Evolutionary conservation across 192 early-diverging fungal species (phyloP).

Genomic region (Coemansia sp.): DNA sequence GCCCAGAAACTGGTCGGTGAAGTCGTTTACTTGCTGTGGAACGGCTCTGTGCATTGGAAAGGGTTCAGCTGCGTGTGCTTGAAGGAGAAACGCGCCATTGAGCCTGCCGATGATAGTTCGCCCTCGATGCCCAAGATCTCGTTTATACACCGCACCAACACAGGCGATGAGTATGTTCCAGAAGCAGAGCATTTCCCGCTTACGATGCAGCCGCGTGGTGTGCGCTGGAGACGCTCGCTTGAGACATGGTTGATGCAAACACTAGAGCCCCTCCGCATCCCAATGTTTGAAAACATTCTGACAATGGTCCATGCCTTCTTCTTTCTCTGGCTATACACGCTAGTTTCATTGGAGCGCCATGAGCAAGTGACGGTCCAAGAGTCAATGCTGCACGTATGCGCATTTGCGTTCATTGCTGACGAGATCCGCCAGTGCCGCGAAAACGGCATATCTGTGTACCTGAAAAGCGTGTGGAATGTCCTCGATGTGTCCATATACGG

Average conservation of each 20-base stretch:
- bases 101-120: not conserved
- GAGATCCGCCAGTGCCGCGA: conserved; percentile 43
- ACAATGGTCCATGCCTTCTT: conserved; percentile 44
- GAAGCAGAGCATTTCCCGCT: not conserved
- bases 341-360: conserved; percentile 26
- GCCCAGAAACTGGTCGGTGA: conserved; percentile 35
- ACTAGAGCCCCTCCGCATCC: conserved; percentile 34
- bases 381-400: conserved; percentile 23
- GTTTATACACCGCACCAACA: conserved; percentile 13
- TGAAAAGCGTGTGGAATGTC: conserved; percentile 48
- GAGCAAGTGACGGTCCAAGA: conserved; percentile 19
- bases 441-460: conserved; percentile 33
- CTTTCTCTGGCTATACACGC: conserved; percentile 36
- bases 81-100: not conserved
- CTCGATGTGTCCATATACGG: conserved; percentile 37
- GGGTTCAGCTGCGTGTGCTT: conserved; percentile 32
- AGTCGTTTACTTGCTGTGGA: conserved; percentile 41
- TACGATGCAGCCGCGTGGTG: not conserved
- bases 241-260: conserved; percentile 24
- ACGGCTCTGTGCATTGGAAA: conserved; percentile 45
- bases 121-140: not conserved
- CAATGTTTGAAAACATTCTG: conserved; percentile 37
- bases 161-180: not conserved
- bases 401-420: conserved; percentile 42
- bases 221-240: conserved; percentile 1